Base-by-base conservation (phyloP, 2,329 filamentous ascomycete species). In the Fusarium mangiferae region DNA sequence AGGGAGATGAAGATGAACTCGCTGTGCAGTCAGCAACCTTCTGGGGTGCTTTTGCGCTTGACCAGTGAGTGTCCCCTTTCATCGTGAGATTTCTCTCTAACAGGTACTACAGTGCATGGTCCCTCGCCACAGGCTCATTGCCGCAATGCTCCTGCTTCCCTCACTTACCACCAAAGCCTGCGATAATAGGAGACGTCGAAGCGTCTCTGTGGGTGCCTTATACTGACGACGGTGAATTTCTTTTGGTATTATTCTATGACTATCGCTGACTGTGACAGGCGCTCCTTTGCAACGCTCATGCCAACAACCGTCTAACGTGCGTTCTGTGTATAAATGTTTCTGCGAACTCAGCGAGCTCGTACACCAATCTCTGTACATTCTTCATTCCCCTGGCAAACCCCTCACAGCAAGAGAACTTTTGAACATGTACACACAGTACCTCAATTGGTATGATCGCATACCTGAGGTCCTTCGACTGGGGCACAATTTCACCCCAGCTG, bases 341-440 rank as follows among this genome's bases (percentile, higher is more conserved):
- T 92, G 91, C 77, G 90, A 92, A 77, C 86, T 95, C 57, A 93
- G 91, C 70, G 92, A 94, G 81, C 87, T 94, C 3, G 90, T 94
- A 3, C 93, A 93, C 79, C 88, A 92, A 74, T 92, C 91, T 36
- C 85, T 93, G 26, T 92, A 92, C 78, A 87, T 92, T 44, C 87
- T 94, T n/a, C 92, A 94, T 78, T 91, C 92, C 8, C 92, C 93
- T 0, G 90, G 89, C 20, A 87, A 88, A 62, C 89, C 89, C 10
- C 85, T 94, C 49, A 92, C 90, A 1, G 90, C 90, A 72, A 87
- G 88, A 44, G 88, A 89, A 44, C 83, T 94, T 5, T 83, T 93
- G 14, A 86, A 85, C 54, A 89, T 90, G 33, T 94, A 94, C 73
- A 90, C 88, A 0, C 88, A 91, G 74, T 94, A 93, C 74, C 85